Conservation (phyloP, 1,284 basidiomycete genomes). For the Microbotryomycetes sp. region DNA sequence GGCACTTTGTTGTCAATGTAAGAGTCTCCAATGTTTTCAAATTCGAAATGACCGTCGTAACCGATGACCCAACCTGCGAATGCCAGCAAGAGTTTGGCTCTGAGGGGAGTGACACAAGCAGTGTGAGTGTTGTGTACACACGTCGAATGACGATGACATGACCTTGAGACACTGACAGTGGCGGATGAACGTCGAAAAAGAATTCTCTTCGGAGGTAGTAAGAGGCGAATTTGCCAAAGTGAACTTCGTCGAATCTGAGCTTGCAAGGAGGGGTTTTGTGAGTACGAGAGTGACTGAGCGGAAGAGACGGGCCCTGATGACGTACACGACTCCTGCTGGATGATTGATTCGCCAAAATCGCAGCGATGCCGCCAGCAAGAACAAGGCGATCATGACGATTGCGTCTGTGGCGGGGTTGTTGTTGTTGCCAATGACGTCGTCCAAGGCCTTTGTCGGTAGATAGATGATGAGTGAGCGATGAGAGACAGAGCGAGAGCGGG, state of each 20-base stretch:
- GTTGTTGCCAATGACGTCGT: too few relatives aligned
- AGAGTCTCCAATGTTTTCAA: conserved; percentile 91
- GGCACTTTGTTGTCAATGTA: conserved; percentile 83
- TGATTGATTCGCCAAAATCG: conserved; percentile 91
- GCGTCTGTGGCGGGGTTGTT: conserved; percentile 16
- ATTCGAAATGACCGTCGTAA: conserved; percentile 87
- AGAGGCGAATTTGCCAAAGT: conserved; percentile 69
- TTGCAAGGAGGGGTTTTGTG: neutral
- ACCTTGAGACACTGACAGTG: conserved; percentile 49
- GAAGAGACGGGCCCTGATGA: conserved; percentile 22
- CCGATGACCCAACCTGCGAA: conserved; percentile 93
- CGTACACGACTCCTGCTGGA: conserved; percentile 89
- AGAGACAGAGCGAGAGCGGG: too few relatives aligned
- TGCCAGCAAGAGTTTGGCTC: conserved; percentile 82
- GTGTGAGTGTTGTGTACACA: neutral
- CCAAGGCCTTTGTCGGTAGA: too few relatives aligned
- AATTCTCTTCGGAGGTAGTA: conserved; percentile 87
- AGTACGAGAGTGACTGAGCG: neutral
- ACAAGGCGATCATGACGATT: conserved; percentile 24
- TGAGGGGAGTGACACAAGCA: neutral
- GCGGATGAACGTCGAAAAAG: conserved; percentile 99
- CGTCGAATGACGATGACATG: too few relatives aligned
- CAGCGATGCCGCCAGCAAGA: conserved; percentile 47
- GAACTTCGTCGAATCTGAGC: conserved; percentile 86
- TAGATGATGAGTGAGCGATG: too few relatives aligned